Conservation (phyloP, 192 early-diverging fungal species). For the Gaertneriomyces semiglobifer region DNA sequence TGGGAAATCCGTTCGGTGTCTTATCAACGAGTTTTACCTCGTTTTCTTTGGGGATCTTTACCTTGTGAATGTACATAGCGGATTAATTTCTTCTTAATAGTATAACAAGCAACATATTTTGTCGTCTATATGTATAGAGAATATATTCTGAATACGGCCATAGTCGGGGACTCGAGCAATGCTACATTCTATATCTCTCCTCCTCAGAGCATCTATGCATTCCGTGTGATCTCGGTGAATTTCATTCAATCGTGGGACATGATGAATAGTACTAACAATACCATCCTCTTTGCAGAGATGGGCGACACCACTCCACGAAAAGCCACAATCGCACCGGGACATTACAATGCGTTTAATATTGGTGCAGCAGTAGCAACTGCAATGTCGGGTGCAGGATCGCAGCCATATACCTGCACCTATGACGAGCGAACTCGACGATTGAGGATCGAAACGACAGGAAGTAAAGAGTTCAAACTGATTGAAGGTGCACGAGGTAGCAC, state of each 20-base stretch:
- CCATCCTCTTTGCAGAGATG: not conserved
- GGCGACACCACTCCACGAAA: not conserved
- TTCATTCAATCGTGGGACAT: slow-evolving; percentile 9
- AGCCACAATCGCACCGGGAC: not conserved
- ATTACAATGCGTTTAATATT: not conserved
- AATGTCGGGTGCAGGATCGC: not conserved
- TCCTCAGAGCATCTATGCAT: not conserved
- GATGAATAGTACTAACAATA: not conserved
- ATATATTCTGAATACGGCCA: not conserved
- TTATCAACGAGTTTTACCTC: not conserved
- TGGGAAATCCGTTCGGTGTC: not conserved
- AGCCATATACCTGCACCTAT: not conserved
- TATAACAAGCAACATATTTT: not conserved
- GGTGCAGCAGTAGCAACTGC: not conserved
- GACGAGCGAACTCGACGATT: not conserved
- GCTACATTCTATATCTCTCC: not conserved
- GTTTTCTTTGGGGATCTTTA: slow-evolving; percentile 13
- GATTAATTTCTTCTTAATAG: not conserved
- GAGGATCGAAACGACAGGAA: not conserved
- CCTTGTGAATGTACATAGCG: slow-evolving; percentile 1
- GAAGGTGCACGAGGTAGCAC: not conserved
- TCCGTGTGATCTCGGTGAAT: slow-evolving; percentile 4
- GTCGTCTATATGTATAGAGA: not conserved
- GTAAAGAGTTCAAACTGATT: slow-evolving; percentile 1
- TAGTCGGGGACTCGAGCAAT: not conserved